Percentiles rank a stretch among this genome's conserved stretches.
Conservation (phyloP, 2,329 filamentous ascomycete genomes). For the Cytospora paraplurivora region DNA sequence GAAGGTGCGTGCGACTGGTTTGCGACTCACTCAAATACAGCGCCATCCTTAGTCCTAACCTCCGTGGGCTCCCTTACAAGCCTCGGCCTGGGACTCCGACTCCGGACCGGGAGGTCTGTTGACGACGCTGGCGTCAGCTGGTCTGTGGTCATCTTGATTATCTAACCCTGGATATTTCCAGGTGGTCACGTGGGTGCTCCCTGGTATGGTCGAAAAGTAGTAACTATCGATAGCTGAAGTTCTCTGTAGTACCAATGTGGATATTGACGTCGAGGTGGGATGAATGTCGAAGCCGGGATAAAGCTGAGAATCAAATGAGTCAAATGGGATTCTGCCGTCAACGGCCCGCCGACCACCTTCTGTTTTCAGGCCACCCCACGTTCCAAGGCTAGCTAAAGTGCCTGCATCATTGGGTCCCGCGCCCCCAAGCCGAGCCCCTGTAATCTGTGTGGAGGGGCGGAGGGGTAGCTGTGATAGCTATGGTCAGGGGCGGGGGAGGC, state of each 20-base stretch:
- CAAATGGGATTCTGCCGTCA: conserved; percentile 12
- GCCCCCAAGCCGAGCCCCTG: not conserved
- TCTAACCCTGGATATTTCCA: not conserved
- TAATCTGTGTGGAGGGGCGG: conserved; percentile 1
- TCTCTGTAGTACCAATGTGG: not conserved
- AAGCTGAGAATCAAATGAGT: conserved; percentile 4
- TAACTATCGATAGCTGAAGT: not conserved
- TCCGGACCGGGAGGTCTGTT: conserved; percentile 25
- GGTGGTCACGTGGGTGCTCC: not conserved
- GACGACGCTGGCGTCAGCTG: conserved; percentile 8
- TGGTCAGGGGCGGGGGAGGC: not conserved
- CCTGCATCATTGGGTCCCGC: conserved; percentile 14
- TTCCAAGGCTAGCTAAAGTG: conserved; percentile 12
- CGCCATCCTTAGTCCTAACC: conserved; percentile 27
- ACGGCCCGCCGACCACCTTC: conserved; percentile 12
- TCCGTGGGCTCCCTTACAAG: conserved; percentile 19
- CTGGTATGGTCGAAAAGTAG: not conserved
- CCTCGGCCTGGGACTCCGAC: conserved; percentile 12
- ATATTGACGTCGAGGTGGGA: conserved; percentile 8
- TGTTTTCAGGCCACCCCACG: not conserved
- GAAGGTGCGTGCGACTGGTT: not conserved
- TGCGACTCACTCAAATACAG: conserved; percentile 41
- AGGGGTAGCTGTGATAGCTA: not conserved
- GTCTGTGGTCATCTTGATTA: conserved; percentile 24
- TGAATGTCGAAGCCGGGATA: conserved; percentile 7